Conservation (phyloP, 83 land plant species). For the Picea abies region DNA sequence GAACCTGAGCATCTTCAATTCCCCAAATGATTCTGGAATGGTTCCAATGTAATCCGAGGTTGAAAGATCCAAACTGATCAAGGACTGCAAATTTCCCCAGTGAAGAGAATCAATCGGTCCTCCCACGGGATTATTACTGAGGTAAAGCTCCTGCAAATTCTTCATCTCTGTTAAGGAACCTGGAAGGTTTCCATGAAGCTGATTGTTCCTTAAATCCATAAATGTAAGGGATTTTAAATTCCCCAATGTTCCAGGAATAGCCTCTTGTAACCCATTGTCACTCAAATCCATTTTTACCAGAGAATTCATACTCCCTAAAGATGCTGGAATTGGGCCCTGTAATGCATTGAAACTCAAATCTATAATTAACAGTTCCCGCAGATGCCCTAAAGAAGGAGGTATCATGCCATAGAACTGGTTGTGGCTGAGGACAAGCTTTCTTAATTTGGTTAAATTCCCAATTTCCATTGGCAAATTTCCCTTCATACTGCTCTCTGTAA, state of each 20-base stretch:
- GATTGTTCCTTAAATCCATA: conserved; percentile 27
- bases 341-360: conserved; percentile 39
- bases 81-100: conserved; percentile 30
- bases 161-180: conserved; percentile 18
- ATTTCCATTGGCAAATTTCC: conserved; percentile 32
- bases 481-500: conserved; percentile 27
- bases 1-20: conserved; percentile 29
- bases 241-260: background rate
- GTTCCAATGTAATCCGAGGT: conserved; percentile 18
- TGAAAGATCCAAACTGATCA: conserved; percentile 31
- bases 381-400: conserved; percentile 23
- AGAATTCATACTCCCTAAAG: conserved; percentile 10
- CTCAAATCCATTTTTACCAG: conserved; percentile 39
- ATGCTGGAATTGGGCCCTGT: conserved; percentile 18
- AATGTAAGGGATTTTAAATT: background rate
- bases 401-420: conserved; percentile 34
- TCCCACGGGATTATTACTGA: conserved; percentile 35
- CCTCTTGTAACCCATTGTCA: conserved; percentile 18
- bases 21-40: conserved; percentile 32
- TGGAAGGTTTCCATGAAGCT: conserved; percentile 5
- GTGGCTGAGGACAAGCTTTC: conserved; percentile 22
- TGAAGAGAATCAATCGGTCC: conserved; percentile 20
- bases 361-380: conserved; percentile 32
- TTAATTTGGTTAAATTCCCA: conserved; percentile 23
- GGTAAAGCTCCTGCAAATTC: conserved; percentile 27